These are phyloP conservation scores for Metschnikowia sp. DNA, from an alignment of 805 yeast genomes.

Conservation along the genomic window DNA sequence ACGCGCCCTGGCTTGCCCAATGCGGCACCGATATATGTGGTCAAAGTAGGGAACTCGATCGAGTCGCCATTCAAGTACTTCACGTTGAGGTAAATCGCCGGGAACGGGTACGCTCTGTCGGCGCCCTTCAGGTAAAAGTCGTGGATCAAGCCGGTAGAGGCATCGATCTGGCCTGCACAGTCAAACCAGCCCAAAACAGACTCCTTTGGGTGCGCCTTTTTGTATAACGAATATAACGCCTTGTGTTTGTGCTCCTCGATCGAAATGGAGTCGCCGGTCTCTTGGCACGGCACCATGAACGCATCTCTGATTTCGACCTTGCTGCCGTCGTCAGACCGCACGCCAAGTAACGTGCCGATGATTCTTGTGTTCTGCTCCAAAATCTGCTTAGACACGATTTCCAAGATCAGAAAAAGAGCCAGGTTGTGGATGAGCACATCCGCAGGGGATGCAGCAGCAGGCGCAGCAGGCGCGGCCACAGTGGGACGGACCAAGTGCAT, in stretches of 20 bases:
- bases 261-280: conserved; percentile 69
- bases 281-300: conserved; percentile 76
- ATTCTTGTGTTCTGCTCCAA: conserved; percentile 48
- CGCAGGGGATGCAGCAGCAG: conserved; percentile 46
- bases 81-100: conserved; percentile 76
- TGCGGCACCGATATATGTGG: conserved; percentile 74
- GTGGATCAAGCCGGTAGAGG: conserved; percentile 73
- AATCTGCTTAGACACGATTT: conserved; percentile 57
- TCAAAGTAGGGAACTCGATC: conserved; percentile 51
- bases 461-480: conserved; percentile 44
- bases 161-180: conserved; percentile 57
- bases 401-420: conserved; percentile 73
- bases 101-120: conserved; percentile 68
- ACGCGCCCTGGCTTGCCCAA: conserved; percentile 52
- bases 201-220: conserved; percentile 75
- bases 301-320: conserved; percentile 71
- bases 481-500: conserved; percentile 52
- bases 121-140: conserved; percentile 71
- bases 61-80: conserved; percentile 50
- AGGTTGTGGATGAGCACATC: conserved; percentile 60
- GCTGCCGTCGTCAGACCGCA: conserved; percentile 78
- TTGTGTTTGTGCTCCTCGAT: conserved; percentile 76
- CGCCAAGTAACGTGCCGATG: conserved; percentile 80
- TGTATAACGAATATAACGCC: conserved; percentile 65
- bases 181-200: conserved; percentile 85